Conservation (phyloP, 495 filamentous ascomycete genomes). For the Daldinia grandis region DNA sequence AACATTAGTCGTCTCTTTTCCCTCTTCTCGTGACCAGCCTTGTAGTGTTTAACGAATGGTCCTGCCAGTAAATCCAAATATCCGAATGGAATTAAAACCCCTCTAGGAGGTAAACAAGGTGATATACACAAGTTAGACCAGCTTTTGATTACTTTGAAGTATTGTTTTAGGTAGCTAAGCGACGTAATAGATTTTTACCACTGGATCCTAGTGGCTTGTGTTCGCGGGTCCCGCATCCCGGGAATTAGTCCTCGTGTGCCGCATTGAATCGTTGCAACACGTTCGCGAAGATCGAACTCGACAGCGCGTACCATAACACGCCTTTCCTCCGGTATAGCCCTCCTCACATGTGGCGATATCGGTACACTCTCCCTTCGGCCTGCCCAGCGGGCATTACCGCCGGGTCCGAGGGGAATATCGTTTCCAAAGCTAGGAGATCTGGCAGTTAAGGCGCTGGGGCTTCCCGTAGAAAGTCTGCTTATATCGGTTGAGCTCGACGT, state of each 20-base stretch:
- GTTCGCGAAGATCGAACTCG: constrained; percentile 60
- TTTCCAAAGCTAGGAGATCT: constrained; percentile 48
- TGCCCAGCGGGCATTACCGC: constrained; percentile 52
- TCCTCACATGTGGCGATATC: constrained; percentile 30
- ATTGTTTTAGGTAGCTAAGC: background rate
- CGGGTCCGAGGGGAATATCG: constrained; percentile 51
- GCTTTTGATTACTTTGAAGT: constrained; percentile 6
- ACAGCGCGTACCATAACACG: constrained; percentile 64
- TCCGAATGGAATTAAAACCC: constrained; percentile 32
- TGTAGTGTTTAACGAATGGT: constrained; percentile 19
- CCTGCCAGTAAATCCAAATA: constrained; percentile 33
- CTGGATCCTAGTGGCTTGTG: constrained; percentile 51
- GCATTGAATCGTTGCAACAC: constrained; percentile 57
- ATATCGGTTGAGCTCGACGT: constrained; percentile 43
- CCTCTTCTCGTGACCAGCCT: constrained; percentile 25
- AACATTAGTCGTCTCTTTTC: constrained; percentile 22
- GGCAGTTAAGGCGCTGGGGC: constrained; percentile 38
- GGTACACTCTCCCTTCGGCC: constrained; percentile 45
- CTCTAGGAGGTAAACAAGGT: constrained; percentile 13
- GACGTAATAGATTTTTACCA: constrained; percentile 49
- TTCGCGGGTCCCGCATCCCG: constrained; percentile 56
- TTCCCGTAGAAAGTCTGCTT: constrained; percentile 42
- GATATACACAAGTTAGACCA: constrained; percentile 10
- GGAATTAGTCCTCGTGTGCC: constrained; percentile 59
- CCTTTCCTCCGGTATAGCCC: constrained; percentile 54